phyloP scores from a whole-genome alignment of 805 yeast genomes.

The Komagataella pastoris region DNA sequence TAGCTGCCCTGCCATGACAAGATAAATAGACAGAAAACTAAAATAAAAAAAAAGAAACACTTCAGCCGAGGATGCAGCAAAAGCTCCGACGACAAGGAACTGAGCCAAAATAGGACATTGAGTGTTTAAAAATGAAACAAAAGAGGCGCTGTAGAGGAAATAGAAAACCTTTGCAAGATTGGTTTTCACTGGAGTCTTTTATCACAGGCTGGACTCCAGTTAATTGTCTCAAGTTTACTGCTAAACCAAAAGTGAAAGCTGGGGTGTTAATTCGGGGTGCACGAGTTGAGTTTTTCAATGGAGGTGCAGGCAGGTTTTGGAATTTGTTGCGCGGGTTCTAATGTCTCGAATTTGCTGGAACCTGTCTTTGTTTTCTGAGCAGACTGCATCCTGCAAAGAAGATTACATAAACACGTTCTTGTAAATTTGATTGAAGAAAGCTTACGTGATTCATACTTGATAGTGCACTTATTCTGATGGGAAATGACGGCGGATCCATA shows the following conservation, averaged over 20 bases:
- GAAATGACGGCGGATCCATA: constrained; percentile 65
- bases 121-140: too few relatives aligned
- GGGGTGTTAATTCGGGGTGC: background rate
- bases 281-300: too few relatives aligned
- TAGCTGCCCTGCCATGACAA: background rate
- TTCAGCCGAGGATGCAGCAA: background rate
- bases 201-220: background rate
- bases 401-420: background rate
- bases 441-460: too few relatives aligned
- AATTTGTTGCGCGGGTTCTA: too few relatives aligned
- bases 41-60: background rate
- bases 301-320: too few relatives aligned
- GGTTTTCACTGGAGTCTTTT: background rate
- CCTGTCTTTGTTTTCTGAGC: too few relatives aligned
- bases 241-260: background rate
- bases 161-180: background rate
- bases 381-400: too few relatives aligned
- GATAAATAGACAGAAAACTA: background rate
- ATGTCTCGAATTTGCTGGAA: too few relatives aligned
- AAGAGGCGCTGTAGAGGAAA: background rate
- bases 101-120: background rate
- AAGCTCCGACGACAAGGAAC: background rate
- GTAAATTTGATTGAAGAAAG: background rate
- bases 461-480: background rate
- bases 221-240: background rate